These are phyloP conservation scores for Kluyveromyces sp. DNA, from an alignment of 1,139 yeast species.

Conservation along the genomic window DNA sequence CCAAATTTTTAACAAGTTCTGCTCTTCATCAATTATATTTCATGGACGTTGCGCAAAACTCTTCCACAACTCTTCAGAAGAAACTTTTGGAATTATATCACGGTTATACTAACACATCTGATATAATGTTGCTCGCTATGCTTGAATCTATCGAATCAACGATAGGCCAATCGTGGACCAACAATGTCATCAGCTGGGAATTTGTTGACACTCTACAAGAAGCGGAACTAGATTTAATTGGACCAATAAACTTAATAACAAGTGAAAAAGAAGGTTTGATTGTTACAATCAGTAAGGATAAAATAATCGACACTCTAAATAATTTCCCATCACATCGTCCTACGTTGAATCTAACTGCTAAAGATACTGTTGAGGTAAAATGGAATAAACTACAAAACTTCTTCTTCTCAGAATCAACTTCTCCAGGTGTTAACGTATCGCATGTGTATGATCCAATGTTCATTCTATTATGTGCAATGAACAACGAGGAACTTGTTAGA, in stretches of 20 bases:
- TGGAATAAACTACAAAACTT: conserved; percentile 29
- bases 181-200: conserved; percentile 58
- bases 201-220: conserved; percentile 38
- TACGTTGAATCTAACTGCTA: conserved; percentile 11
- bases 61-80: conserved; percentile 41
- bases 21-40: conserved; percentile 40
- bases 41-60: conserved; percentile 40
- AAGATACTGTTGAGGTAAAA: conserved; percentile 7
- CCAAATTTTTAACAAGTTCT: conserved; percentile 39
- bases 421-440: conserved; percentile 9
- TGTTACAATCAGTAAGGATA: conserved; percentile 47
- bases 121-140: conserved; percentile 50
- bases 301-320: conserved; percentile 43
- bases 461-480: conserved; percentile 46
- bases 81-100: conserved; percentile 44
- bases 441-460: conserved; percentile 56
- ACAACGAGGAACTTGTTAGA: conserved; percentile 52
- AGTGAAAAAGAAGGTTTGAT: conserved; percentile 43
- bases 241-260: conserved; percentile 40
- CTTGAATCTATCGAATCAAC: conserved; percentile 50
- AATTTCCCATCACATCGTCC: conserved; percentile 33
- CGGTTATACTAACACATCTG: conserved; percentile 59
- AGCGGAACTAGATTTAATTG: conserved; percentile 39
- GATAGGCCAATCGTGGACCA: conserved; percentile 49
- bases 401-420: conserved; percentile 18